Percentiles rank a stretch among this genome's conserved stretches.
Conservation (phyloP, 495 filamentous ascomycete species). For the Talaromyces stipitatus region DNA sequence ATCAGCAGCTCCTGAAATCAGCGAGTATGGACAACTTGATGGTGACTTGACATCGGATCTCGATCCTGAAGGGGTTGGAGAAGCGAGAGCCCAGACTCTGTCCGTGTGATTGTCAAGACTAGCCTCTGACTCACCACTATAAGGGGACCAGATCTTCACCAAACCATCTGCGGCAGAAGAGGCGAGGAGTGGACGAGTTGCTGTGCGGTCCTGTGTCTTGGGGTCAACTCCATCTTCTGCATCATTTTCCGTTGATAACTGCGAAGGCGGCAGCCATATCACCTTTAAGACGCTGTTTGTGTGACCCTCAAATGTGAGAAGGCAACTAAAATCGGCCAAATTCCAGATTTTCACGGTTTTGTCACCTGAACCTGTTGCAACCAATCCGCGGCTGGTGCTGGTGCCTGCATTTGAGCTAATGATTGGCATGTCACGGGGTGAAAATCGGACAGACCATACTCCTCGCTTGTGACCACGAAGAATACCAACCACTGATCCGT, state of each 20-base stretch:
- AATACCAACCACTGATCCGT: constrained; percentile 81
- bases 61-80: constrained; percentile 48
- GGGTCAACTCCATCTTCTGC: constrained; percentile 34
- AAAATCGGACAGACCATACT: constrained; percentile 90
- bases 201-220: constrained; percentile 14
- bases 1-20: constrained; percentile 86
- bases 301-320: constrained; percentile 92
- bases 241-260: constrained; percentile 31
- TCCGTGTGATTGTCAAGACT: constrained; percentile 96
- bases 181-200: constrained; percentile 55
- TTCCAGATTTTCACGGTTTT: constrained; percentile 96
- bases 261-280: constrained; percentile 69
- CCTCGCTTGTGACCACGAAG: constrained; percentile 87
- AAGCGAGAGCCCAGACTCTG: constrained; percentile 80
- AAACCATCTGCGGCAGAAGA: constrained; percentile 92
- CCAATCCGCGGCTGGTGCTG: constrained; percentile 58
- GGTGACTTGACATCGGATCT: constrained; percentile 29
- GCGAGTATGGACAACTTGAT: constrained; percentile 36
- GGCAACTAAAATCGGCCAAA: constrained; percentile 83
- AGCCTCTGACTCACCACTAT: constrained; percentile 68
- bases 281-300: constrained; percentile 92
- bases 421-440: constrained; percentile 68
- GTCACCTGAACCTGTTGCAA: constrained; percentile 86
- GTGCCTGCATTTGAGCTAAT: constrained; percentile 57
- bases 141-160: constrained; percentile 89